Evolutionary conservation across 2,329 filamentous ascomycete genomes (phyloP).

Genomic region (Colletotrichum sp.): DNA sequence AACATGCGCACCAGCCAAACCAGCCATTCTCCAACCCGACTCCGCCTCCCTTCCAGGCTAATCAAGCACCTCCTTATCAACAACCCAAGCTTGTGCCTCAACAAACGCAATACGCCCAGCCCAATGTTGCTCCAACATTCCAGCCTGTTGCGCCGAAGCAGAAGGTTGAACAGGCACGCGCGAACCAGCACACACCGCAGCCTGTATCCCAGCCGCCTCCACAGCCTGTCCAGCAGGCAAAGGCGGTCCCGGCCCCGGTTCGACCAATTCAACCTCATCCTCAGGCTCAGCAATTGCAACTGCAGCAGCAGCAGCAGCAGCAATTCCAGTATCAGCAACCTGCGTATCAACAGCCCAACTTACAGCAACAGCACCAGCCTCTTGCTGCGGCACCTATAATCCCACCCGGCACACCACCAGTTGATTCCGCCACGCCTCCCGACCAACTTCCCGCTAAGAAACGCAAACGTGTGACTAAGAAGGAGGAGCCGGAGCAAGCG

Average conservation of each 20-base stretch:
- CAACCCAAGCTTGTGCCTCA: slow-evolving; percentile 21
- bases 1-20: slow-evolving; percentile 10
- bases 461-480: slow-evolving; percentile 40
- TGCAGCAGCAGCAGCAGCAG: neutral
- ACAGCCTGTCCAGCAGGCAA: slow-evolving; percentile 24
- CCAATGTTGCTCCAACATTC: neutral
- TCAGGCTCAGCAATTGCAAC: neutral
- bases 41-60: slow-evolving; percentile 12
- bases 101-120: slow-evolving; percentile 12
- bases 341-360: neutral
- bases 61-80: slow-evolving; percentile 10
- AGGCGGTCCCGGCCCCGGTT: neutral
- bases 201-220: slow-evolving; percentile 19
- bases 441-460: slow-evolving; percentile 39
- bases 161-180: neutral
- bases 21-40: slow-evolving; percentile 14
- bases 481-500: slow-evolving; percentile 29
- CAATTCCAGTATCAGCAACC: neutral
- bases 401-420: slow-evolving; percentile 19
- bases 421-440: slow-evolving; percentile 14
- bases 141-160: slow-evolving; percentile 14
- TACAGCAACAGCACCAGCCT: neutral
- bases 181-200: neutral
- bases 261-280: slow-evolving; percentile 6
- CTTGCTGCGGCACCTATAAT: slow-evolving; percentile 17